Percentiles rank a stretch among this genome's conserved stretches.
Conservation (phyloP, 2,329 filamentous ascomycete genomes). For the Dothistroma pini region DNA sequence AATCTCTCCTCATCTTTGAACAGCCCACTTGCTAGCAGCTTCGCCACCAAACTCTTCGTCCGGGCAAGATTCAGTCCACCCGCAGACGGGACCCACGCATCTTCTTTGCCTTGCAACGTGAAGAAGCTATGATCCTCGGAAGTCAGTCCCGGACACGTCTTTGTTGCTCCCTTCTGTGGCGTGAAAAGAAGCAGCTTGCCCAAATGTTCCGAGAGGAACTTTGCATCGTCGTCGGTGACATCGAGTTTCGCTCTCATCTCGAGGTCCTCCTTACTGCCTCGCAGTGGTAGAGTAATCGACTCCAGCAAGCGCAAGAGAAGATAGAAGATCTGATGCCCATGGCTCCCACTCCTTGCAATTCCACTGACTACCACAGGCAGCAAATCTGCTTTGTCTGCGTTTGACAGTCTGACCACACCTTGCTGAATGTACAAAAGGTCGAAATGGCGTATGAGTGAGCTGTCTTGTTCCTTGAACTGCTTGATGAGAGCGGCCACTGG, state of each 20-base stretch:
- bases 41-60: conserved; percentile 65
- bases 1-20: conserved; percentile 83
- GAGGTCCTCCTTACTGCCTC: conserved; percentile 74
- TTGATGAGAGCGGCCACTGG: conserved; percentile 80
- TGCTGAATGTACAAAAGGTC: conserved; percentile 88
- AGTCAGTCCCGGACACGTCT: conserved; percentile 59
- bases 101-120: conserved; percentile 61
- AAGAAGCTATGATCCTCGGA: conserved; percentile 66
- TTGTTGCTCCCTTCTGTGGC: conserved; percentile 34
- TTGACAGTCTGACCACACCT: conserved; percentile 62
- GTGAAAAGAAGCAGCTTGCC: conserved; percentile 70
- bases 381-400: conserved; percentile 64
- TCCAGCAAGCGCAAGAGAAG: conserved; percentile 73
- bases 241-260: conserved; percentile 63
- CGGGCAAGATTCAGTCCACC: conserved; percentile 65
- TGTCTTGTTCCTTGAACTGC: conserved; percentile 78
- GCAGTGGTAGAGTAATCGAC: conserved; percentile 66
- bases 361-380: conserved; percentile 67
- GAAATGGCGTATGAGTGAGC: conserved; percentile 76
- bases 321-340: conserved; percentile 71
- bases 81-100: conserved; percentile 62
- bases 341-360: conserved; percentile 56
- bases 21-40: conserved; percentile 76
- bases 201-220: conserved; percentile 70
- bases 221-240: conserved; percentile 66